A percentile compares a stretch with the other conserved stretches of the same genome.
Evolutionary conservation across 225 moss, liverwort and hornwort species (phyloP).

Genomic region (Straminergon stramineum): DNA sequence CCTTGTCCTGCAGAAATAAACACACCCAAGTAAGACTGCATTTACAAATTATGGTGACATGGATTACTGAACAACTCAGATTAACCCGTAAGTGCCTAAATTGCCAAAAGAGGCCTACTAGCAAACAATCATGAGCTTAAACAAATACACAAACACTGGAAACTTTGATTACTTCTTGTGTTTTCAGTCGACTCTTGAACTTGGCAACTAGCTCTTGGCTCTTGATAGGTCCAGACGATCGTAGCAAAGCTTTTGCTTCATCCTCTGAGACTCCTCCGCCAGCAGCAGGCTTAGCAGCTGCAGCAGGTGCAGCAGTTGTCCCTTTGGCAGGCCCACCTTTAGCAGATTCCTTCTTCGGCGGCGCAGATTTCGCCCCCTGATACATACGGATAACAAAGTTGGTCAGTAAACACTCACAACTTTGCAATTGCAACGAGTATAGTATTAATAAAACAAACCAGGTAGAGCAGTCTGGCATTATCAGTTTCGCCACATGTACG

Average conservation of each 20-base stretch:
- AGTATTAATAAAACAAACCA: neutral
- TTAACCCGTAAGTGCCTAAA: neutral
- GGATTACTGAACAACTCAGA: neutral
- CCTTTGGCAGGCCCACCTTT: slow-evolving; percentile 35
- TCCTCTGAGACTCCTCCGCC: slow-evolving; percentile 79
- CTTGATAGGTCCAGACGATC: slow-evolving; percentile 89
- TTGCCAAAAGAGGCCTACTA: neutral
- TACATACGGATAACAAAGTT: neutral
- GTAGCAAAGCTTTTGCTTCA: slow-evolving; percentile 75
- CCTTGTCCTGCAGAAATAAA: slow-evolving; percentile 70
- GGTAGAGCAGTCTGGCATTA: neutral
- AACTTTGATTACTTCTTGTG: slow-evolving; percentile 44
- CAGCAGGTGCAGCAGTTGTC: slow-evolving; percentile 25
- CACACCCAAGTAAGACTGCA: neutral
- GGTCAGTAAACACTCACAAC: neutral
- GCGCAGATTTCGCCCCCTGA: slow-evolving; percentile 52
- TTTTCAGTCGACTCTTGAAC: slow-evolving; percentile 80
- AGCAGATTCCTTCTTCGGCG: slow-evolving; percentile 38
- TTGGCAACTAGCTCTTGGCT: slow-evolving; percentile 97
- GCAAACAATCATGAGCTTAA: neutral
- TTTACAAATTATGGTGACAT: neutral
- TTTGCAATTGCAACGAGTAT: neutral
- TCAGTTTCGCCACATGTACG: neutral
- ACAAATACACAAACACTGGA: neutral
- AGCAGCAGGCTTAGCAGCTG: slow-evolving; percentile 32